A percentile compares a stretch with the other conserved stretches of the same genome.
Conservation (phyloP, 345 rosid genomes). For the Linum lewisii region DNA sequence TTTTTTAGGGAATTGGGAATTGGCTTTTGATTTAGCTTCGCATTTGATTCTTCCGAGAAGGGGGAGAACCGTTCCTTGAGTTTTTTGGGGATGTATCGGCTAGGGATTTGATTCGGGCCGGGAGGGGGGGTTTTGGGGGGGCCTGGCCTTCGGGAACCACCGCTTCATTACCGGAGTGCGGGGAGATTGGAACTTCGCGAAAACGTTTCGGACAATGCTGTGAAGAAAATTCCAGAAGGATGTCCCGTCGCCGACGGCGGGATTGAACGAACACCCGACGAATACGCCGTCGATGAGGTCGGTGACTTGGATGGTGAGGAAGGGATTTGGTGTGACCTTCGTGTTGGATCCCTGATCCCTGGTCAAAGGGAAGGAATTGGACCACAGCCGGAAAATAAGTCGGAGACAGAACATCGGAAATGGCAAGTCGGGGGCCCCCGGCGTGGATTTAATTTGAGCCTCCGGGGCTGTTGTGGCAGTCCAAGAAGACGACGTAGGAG, state of each 20-base stretch:
- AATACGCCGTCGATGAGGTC: constrained; percentile 60
- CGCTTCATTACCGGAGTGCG: constrained; percentile 36
- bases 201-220: constrained; percentile 51
- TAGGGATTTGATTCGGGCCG: constrained; percentile 42
- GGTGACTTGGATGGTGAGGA: constrained; percentile 52
- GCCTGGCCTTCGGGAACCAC: constrained; percentile 50
- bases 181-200: constrained; percentile 27
- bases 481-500: constrained; percentile 39
- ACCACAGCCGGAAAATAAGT: constrained; percentile 44
- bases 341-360: constrained; percentile 39
- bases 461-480: constrained; percentile 43
- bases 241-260: constrained; percentile 50
- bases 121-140: constrained; percentile 37
- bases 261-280: constrained; percentile 58
- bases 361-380: constrained; percentile 63
- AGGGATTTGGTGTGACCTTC: constrained; percentile 50
- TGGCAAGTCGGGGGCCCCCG: constrained; percentile 23
- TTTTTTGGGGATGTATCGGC: constrained; percentile 27
- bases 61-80: constrained; percentile 52
- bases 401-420: constrained; percentile 38
- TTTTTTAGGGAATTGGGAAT: constrained; percentile 32
- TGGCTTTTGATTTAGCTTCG: constrained; percentile 39
- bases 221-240: constrained; percentile 69
- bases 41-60: constrained; percentile 47
- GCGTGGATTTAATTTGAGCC: constrained; percentile 48